Conservation (phyloP, 2,329 filamentous ascomycete species). For the Pseudocercospora pini-densiflorae region DNA sequence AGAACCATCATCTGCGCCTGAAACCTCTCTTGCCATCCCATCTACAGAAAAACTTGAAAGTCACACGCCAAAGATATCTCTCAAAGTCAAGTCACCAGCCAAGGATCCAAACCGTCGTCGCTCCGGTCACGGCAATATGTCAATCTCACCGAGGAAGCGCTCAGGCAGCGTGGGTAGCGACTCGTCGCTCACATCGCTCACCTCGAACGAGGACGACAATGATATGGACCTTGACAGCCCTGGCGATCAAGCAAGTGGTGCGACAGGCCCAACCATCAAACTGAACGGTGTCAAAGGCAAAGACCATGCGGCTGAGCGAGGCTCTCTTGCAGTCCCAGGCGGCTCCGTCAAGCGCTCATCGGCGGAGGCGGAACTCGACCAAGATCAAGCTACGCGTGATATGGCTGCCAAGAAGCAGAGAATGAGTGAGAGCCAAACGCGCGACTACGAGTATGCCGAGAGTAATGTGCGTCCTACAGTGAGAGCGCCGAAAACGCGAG, state of each 20-base stretch:
- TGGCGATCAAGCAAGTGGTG: constrained; percentile 12
- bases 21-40: constrained; percentile 30
- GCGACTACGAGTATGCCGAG: constrained; percentile 37
- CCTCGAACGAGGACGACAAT: constrained; percentile 37
- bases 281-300: constrained; percentile 31
- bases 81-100: constrained; percentile 37
- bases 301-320: constrained; percentile 37
- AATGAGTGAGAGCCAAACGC: constrained; percentile 34
- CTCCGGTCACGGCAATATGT: constrained; percentile 30
- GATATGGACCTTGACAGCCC: constrained; percentile 32
- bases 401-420: constrained; percentile 41
- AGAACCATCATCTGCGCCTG: constrained; percentile 12
- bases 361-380: constrained; percentile 39
- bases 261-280: constrained; percentile 16
- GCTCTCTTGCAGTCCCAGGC: constrained; percentile 33
- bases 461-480: constrained; percentile 38
- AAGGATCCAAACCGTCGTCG: constrained; percentile 27
- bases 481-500: constrained; percentile 24
- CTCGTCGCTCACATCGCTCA: constrained; percentile 43
- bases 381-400: constrained; percentile 35
- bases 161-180: constrained; percentile 33
- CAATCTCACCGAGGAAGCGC: constrained; percentile 34
- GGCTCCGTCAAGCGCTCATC: constrained; percentile 40
- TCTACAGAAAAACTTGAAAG: constrained; percentile 37
- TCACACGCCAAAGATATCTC: constrained; percentile 36